These are phyloP conservation scores for Achlya hypogyna DNA, from an alignment of 352 stramenopile genomes.

Conservation along the genomic window DNA sequence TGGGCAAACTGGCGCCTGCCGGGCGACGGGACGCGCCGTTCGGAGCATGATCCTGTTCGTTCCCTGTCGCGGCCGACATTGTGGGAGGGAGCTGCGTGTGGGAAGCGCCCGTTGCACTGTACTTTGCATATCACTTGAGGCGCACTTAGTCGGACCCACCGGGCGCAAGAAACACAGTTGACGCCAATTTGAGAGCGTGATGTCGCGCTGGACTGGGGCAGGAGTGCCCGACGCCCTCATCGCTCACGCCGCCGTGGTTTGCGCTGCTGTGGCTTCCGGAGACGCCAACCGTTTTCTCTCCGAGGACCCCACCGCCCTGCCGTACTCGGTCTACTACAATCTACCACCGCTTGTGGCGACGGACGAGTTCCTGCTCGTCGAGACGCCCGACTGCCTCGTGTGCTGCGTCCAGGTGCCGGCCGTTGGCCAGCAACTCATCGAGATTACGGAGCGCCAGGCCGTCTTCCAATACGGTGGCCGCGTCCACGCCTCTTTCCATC, in stretches of 20 bases:
- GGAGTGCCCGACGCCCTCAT: conserved; percentile 1
- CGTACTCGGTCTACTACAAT: conserved; percentile 48
- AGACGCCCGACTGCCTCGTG: conserved; percentile 48
- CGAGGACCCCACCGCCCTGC: conserved; percentile 52
- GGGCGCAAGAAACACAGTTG: background rate
- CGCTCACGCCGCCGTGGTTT: conserved; percentile 48
- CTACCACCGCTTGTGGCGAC: conserved; percentile 34
- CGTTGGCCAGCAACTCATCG: conserved; percentile 49
- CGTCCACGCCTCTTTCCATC: conserved; percentile 75
- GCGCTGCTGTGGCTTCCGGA: conserved; percentile 36
- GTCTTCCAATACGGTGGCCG: conserved; percentile 62
- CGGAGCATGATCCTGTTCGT: background rate
- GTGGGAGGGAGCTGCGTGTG: background rate
- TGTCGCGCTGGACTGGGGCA: background rate
- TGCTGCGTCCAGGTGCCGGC: conserved; percentile 58
- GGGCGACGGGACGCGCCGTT: background rate
- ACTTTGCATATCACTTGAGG: background rate
- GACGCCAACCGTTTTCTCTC: conserved; percentile 22
- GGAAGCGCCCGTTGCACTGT: background rate
- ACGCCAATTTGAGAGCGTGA: background rate
- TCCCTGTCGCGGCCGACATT: too few species aligned
- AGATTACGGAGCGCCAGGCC: conserved; percentile 56
- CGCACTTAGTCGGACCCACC: background rate
- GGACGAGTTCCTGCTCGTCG: conserved; percentile 47
- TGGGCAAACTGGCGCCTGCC: too few species aligned